These are phyloP conservation scores for Mycena belliarum DNA, from an alignment of 768 basidiomycete species.

Conservation along the genomic window DNA sequence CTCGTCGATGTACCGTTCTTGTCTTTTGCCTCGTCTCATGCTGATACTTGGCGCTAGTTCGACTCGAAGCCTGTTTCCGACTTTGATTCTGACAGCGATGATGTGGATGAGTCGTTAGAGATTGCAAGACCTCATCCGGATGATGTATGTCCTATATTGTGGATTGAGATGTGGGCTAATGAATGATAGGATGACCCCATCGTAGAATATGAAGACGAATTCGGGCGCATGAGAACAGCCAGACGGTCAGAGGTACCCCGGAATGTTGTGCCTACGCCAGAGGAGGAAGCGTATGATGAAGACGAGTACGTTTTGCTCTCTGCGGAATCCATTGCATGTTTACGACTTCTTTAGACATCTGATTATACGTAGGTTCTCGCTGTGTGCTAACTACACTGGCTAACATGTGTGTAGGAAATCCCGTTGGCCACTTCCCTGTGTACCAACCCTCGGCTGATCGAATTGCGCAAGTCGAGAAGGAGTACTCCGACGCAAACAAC, in stretches of 20 bases:
- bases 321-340: neutral
- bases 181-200: constrained; percentile 66
- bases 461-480: constrained; percentile 70
- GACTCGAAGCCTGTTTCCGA: constrained; percentile 53
- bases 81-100: constrained; percentile 72
- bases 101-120: constrained; percentile 72
- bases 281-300: constrained; percentile 49
- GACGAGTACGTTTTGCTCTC: constrained; percentile 52
- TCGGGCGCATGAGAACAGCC: constrained; percentile 72
- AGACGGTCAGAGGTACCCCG: constrained; percentile 78
- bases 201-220: constrained; percentile 86
- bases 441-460: constrained; percentile 85
- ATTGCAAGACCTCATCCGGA: constrained; percentile 50
- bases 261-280: constrained; percentile 49
- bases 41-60: constrained; percentile 48
- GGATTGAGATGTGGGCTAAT: neutral
- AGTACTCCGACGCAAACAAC: constrained; percentile 68
- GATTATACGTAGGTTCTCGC: constrained; percentile 49
- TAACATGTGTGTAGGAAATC: constrained; percentile 56
- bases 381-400: too few species aligned
- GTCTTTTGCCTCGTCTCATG: neutral
- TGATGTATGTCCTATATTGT: constrained; percentile 36
- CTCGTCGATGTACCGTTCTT: constrained; percentile 62
- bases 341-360: constrained; percentile 46
- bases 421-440: constrained; percentile 82